Evolutionary conservation across 306 rosid genomes (phyloP), one percentile per base, ranked within the genome.

Genomic region (Phaseolus lunatus): DNA sequence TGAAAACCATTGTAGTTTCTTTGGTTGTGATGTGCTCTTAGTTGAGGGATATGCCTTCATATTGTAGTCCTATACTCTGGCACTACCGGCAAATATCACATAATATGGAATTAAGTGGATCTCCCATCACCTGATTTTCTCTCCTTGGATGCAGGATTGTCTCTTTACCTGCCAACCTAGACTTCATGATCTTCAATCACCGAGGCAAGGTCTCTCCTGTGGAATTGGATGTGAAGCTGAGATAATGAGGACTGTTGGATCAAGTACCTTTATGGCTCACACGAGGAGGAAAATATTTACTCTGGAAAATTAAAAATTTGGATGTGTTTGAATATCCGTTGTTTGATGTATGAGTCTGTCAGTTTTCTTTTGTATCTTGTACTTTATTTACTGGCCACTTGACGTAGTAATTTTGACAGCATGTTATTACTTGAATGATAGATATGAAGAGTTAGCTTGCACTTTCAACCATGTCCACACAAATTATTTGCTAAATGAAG

Each of bases 141-240:
- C 67, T 85, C 71, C 54, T 72, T 84, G 52, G 79, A 44, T 86
- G 84, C 89, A 91, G 98, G 87, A 83, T 91, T 48, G 95, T 89
- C 73, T 88, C 90, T 76, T 86, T 93, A 70, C 96, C 95, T 35
- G 92, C 78, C 69, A 93, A 88, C 83, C 78, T 82, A 54, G 98
- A 93, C 86, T 93, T 93, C 62, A 89, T 91, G 93, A 83, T 88
- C 81, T 93, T 93, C 89, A 93, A 93, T 80, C 95, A 91, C 81
- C 88, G 98, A 67, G 89, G 96, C 75, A 91, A 75, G 78, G 88
- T 78, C 67, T 84, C 84, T 45, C 90, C 97, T 0, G 4, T 72
- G 80, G 87, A 83, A 70, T 54, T 81, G 73, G 90, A 88, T 83
- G n/a, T 87, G 92, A 88, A 91, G 89, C 87, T 89, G 79, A 93